Evolutionary conservation across 2,329 filamentous ascomycete genomes (phyloP), one percentile per base, ranked within the genome.

Genomic region (Alternaria angustiovoidea): DNA sequence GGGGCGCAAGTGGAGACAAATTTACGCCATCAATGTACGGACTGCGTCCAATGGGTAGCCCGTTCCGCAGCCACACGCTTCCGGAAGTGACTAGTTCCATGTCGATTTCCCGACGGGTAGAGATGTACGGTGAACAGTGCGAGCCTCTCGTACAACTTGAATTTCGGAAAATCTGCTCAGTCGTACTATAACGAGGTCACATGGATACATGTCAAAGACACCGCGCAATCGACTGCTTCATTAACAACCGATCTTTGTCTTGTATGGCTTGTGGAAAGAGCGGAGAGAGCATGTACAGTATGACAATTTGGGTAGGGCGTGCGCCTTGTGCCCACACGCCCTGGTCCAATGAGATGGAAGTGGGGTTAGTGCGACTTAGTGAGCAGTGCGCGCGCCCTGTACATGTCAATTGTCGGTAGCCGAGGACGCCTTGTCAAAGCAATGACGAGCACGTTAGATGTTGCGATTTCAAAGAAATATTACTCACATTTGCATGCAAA

Each of bases 381-480:
- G 28, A 43, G 30, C 44, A 55, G 22, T 38, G 30, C 24, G 30
- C 42, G 56, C 57, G 57, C 57, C 57, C 57, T 59, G 30, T 51
- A 30, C 52, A 59, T 59, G 57, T 59, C 57, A 56, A 56, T 44
- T 16, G 20, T 44, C 18, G 38, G 38, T 18, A 22, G 18, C 16
- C 14, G 20, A 49, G 36, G 30, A 34, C 46, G 46, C 46, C 34
- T 12, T 36, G 32, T 38, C 30, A 16, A 49, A 36, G 46, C 22
- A 44, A 24, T 14, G 14, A n/a, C 12, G n/a, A 38, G 38, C 38
- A 26, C 28, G 39, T 44, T 44, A 18, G 28, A 32, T 16, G 30
- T 34, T 16, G 26, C 16, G 39, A 32, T 43, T 18, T n/a, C 2
- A 34, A 34, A 20, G 26, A 26, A 24, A 24, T 9, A 22, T 36